Conservation (phyloP, 257 asterid genomes). For the Lithospermum erythrorhizon region DNA sequence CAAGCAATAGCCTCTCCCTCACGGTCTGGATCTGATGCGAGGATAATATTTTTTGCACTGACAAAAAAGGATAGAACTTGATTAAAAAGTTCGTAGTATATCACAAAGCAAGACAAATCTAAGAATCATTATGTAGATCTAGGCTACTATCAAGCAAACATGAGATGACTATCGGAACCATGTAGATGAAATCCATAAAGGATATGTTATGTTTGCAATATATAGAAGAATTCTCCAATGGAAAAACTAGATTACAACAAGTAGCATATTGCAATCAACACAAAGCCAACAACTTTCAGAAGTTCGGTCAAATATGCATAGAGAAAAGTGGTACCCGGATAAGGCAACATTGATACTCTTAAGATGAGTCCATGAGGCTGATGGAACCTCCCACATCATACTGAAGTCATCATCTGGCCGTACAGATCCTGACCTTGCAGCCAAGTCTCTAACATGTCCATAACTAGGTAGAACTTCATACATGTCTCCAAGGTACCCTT, state of each 20-base stretch:
- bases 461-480: slow-evolving; percentile 90
- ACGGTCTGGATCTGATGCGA: slow-evolving; percentile 97
- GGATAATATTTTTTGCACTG: slow-evolving; percentile 87
- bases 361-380: slow-evolving; percentile 94
- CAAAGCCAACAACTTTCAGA: not conserved
- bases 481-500: slow-evolving; percentile 91
- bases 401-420: slow-evolving; percentile 92
- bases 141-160: too few species aligned
- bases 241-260: not conserved
- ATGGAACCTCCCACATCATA: slow-evolving; percentile 98
- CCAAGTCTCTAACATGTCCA: slow-evolving; percentile 95
- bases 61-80: slow-evolving; percentile 25
- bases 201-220: too few species aligned
- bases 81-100: slow-evolving; percentile 10
- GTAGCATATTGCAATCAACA: not conserved
- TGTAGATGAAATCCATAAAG: too few species aligned
- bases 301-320: not conserved
- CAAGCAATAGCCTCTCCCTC: slow-evolving; percentile 99
- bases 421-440: slow-evolving; percentile 95
- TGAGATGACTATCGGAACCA: too few species aligned
- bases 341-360: slow-evolving; percentile 81
- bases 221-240: too few species aligned
- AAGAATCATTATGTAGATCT: not conserved
- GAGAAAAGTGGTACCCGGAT: slow-evolving; percentile 54
- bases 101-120: not conserved